These are phyloP conservation scores for Magnaporthiopsis incrustans DNA, from an alignment of 2,329 filamentous ascomycete genomes.

Conservation along the genomic window DNA sequence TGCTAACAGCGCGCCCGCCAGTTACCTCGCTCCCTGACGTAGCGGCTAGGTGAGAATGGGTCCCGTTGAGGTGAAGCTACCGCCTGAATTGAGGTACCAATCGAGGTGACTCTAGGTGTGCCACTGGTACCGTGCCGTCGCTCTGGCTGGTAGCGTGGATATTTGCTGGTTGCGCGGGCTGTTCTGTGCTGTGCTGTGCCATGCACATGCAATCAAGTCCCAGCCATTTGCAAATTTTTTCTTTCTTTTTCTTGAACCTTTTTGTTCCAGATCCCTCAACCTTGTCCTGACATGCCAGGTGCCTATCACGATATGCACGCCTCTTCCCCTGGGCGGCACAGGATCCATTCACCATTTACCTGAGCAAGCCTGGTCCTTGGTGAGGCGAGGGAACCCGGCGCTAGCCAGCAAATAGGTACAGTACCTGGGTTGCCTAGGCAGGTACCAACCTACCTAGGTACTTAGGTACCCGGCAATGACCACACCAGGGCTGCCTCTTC, in stretches of 20 bases:
- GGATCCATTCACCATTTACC: background rate
- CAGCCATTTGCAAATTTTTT: background rate
- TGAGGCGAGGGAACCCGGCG: background rate
- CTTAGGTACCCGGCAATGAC: background rate
- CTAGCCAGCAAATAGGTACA: background rate
- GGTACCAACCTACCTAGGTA: no score
- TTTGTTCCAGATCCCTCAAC: background rate
- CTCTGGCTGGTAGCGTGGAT: background rate
- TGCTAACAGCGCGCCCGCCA: background rate
- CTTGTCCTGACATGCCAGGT: background rate
- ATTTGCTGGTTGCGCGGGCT: no score
- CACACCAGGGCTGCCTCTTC: background rate
- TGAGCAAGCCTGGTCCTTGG: background rate
- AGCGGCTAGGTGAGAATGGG: background rate
- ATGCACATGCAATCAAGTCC: background rate
- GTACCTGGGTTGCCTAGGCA: no score
- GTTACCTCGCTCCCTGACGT: background rate
- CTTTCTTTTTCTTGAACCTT: background rate
- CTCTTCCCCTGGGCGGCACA: background rate
- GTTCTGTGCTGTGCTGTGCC: background rate
- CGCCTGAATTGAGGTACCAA: background rate
- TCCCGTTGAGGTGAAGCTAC: no score
- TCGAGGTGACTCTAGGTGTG: background rate
- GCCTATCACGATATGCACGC: background rate
- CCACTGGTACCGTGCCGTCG: background rate